A percentile compares a stretch with the other conserved stretches of the same genome.
Evolutionary conservation across 306 rosid genomes (phyloP).

Genomic region (Sesbania bispinosa): DNA sequence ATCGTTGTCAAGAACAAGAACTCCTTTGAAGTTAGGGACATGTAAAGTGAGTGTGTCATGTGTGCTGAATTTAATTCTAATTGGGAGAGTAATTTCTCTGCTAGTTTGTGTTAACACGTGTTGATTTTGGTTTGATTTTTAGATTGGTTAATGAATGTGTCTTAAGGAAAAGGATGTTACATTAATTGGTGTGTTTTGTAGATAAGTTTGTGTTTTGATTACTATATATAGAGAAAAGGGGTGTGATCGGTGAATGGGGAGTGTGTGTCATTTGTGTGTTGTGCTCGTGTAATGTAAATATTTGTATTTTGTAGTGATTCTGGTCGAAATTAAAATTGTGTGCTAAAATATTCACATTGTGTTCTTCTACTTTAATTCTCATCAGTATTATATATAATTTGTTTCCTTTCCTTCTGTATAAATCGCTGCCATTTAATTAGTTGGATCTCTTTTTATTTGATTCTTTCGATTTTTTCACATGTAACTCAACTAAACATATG

Average conservation of each 20-base stretch:
- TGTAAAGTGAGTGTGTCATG: too few species aligned
- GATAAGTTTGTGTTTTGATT: not conserved
- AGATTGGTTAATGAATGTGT: not conserved
- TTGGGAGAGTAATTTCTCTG: too few species aligned
- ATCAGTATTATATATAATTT: not conserved
- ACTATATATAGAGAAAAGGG: not conserved
- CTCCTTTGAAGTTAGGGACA: slow-evolving; percentile 74
- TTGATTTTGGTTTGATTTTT: slow-evolving; percentile 1
- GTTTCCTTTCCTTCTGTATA: not conserved
- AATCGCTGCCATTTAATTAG: not conserved
- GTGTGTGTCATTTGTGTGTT: not conserved
- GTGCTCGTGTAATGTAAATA: slow-evolving; percentile 1
- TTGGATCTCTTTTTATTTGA: not conserved
- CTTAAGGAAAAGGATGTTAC: too few species aligned
- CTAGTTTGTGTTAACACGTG: too few species aligned
- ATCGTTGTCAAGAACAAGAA: slow-evolving; percentile 87
- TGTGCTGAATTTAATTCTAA: not conserved
- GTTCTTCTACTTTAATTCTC: too few species aligned
- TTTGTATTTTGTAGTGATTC: not conserved
- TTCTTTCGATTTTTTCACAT: slow-evolving; percentile 3
- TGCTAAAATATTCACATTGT: not conserved
- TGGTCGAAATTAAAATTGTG: not conserved
- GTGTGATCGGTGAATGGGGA: not conserved
- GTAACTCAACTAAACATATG: not conserved
- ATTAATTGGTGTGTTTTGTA: not conserved